These are phyloP conservation scores for Eustoma russellianum DNA, from an alignment of 257 asterid species.

Conservation along the genomic window DNA sequence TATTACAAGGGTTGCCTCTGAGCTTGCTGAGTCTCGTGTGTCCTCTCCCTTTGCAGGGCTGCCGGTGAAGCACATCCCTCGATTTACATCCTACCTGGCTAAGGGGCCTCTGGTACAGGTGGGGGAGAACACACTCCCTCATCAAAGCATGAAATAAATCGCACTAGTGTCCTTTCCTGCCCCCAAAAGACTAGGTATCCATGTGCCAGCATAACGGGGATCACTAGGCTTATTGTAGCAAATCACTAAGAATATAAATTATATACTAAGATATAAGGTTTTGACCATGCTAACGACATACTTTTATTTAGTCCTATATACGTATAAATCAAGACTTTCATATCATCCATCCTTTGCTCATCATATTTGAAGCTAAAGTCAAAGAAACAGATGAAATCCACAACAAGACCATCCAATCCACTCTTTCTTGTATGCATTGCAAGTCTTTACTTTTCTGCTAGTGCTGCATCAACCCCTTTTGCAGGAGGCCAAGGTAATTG, in stretches of 20 bases:
- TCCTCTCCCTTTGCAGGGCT: no score
- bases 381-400: conserved; percentile 10
- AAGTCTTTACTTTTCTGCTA: conserved; percentile 5
- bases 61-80: no score
- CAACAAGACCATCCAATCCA: neutral
- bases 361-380: no score
- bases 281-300: neutral
- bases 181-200: conserved; percentile 2
- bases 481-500: conserved; percentile 36
- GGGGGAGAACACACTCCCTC: no score
- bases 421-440: conserved; percentile 3
- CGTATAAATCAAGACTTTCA: no score
- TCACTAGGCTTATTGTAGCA: conserved; percentile 18
- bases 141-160: no score
- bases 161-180: neutral
- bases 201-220: conserved; percentile 9
- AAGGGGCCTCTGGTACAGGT: no score
- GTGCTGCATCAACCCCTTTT: conserved; percentile 19
- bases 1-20: no score
- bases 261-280: conserved; percentile 26
- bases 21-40: no score
- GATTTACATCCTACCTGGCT: no score
- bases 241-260: conserved; percentile 24
- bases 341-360: no score
- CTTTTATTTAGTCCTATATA: no score